Conservation (phyloP, 73 alveolate genomes). For the Halteria grandinella region DNA sequence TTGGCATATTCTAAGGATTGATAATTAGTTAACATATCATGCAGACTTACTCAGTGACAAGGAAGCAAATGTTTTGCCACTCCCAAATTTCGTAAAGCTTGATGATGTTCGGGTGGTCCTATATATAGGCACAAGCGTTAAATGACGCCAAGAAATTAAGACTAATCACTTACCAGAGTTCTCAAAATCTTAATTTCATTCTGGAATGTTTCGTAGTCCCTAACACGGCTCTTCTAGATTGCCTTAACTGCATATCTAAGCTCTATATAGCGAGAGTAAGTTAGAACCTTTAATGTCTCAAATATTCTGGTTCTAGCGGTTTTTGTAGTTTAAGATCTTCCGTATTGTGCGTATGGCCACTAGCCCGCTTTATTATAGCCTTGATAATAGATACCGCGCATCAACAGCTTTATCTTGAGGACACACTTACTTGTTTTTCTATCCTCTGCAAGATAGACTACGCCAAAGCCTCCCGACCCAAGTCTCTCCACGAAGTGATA, state of each 20-base stretch:
- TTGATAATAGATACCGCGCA: no score
- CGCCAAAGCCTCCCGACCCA: constrained; percentile 56
- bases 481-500: constrained; percentile 46
- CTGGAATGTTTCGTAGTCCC: constrained; percentile 68
- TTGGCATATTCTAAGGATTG: constrained; percentile 34
- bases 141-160: neutral
- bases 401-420: no score
- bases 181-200: constrained; percentile 77
- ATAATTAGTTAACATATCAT: neutral
- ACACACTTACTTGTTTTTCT: constrained; percentile 56
- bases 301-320: no score
- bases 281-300: no score
- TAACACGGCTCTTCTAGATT: constrained; percentile 69
- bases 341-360: no score
- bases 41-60: constrained; percentile 73
- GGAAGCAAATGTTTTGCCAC: constrained; percentile 61
- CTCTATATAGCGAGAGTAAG: no score
- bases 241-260: constrained; percentile 87
- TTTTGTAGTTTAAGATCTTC: no score
- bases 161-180: constrained; percentile 54
- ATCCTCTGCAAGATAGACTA: constrained; percentile 48
- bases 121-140: no score
- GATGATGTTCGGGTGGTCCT: constrained; percentile 87
- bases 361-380: no score
- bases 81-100: constrained; percentile 76